Base-by-base conservation (phyloP, 1,284 basidiomycete genomes). In the Porogramme epimiltina region DNA sequence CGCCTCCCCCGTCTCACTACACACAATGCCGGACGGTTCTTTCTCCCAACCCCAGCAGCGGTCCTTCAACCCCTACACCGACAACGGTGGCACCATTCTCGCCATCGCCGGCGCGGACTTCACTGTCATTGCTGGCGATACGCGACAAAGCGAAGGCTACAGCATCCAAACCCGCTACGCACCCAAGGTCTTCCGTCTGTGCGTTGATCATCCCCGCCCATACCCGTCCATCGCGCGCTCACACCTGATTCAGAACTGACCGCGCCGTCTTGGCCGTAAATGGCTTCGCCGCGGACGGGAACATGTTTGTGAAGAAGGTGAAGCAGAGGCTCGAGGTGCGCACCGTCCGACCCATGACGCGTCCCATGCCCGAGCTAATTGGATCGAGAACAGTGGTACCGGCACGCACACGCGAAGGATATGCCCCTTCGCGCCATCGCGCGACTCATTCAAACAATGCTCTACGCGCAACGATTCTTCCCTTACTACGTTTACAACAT, bases 401-500 rank as follows among this genome's bases (percentile, higher is more conserved):
- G 89, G 55, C 93, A 96, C 69, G 92, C 92, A 16, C 95, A 98
- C 72, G 83, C 91, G 57, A 95, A 95, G 72, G 91, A 93, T 63
- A 96, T 96, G 89, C 87, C 91, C 22, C 79, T 98, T 41, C 88
- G 89, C 60, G 86, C 93, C 24, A 95, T 98, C 65, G 95, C 95
- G 23, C 84, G 94, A 51, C 78, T 98, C 64, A 94, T 98, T 51
- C 95, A 97, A 71, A 95, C 93, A 4, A 96, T 97, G 92, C 82
- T 98, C 34, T 98, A 97, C 66, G 87, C 82, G 42, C 86, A 91
- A 60, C 87, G 95, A 49, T 96, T 97, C 79, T 97, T 97, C 83
- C 95, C 95, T 2, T 97, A 90, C 79, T 97, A 95, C 70, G 90
- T 95, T 37, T 94, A 93, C 78, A 95, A 95, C 72, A 95, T 98